Evolutionary conservation across 257 asterid genomes (phyloP), one percentile per base, ranked within the genome.

Genomic region (Nicotiana paniculata): DNA sequence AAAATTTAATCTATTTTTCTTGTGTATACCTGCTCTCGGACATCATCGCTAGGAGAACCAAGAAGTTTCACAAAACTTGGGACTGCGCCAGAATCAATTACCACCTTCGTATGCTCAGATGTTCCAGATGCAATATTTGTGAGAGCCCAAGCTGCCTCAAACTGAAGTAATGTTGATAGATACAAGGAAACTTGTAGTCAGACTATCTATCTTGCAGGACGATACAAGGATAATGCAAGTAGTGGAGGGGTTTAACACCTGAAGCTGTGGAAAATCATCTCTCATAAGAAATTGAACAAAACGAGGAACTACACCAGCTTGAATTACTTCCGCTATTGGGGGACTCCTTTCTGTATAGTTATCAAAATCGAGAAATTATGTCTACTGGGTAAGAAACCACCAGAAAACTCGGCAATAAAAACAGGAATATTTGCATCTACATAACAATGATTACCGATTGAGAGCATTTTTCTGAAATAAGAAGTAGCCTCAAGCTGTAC

Each of bases 121-220:
- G 97, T 95, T 46, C 98, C 98, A 37, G 98, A 95, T 67, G 97
- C 97, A 83, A 95, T 91, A 86, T 95, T 95, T 6, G 98, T 95
- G 86, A 94, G 93, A 33, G 98, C 98, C 98, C 98, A 94, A 70
- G 98, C 97, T 39, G 98, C 98, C 90, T 94, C 98, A 83, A 95
- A 93, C 98, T 95, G 85, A 6, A 32, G 83, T 39, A 11, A 74
- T 21, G n/a, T 39, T 37, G 15, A 39, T 37, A 39, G 39, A 13
- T 10, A 12, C 15, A 53, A 53, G 57, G 57, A 10, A 53, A 53
- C 13, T 13, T 17, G 2, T 13, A 53, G 17, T 53, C 57, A 13
- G 57, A 10, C 17, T 53, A 53, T 53, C 18, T 53, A 53, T 10
- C 57, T 13, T 10, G 17, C 57, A 53, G 57, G 5, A 53, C 4